Evolutionary conservation across 352 stramenopile genomes (phyloP).

Genomic region (Phytophthora tentaculata): DNA sequence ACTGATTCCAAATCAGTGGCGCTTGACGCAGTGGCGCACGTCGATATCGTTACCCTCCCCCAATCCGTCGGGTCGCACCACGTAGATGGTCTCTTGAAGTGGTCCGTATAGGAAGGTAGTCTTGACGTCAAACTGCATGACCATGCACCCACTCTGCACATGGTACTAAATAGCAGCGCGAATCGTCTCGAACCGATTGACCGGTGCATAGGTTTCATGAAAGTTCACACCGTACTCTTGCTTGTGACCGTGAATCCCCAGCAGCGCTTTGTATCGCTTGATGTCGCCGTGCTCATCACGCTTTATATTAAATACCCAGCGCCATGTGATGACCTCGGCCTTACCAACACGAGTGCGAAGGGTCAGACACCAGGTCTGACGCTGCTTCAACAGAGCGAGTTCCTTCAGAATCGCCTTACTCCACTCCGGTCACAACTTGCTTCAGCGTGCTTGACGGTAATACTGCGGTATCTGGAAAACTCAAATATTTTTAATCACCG

Average conservation of each 20-base stretch:
- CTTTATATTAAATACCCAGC: constrained; percentile 23
- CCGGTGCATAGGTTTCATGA: constrained; percentile 19
- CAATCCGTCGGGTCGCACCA: constrained; percentile 3
- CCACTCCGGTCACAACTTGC: not conserved
- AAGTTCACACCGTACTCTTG: constrained; percentile 28
- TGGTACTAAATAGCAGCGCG: constrained; percentile 19
- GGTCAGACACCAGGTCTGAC: constrained; percentile 11
- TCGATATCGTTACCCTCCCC: not conserved
- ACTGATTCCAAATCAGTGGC: constrained; percentile 14
- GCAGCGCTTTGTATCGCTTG: constrained; percentile 19
- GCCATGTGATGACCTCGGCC: constrained; percentile 8
- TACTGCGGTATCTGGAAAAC: not conserved
- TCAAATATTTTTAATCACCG: not conserved
- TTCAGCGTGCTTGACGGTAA: not conserved
- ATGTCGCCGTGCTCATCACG: constrained; percentile 12
- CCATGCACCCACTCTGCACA: constrained; percentile 2
- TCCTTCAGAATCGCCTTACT: constrained; percentile 1
- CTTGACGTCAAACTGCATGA: constrained; percentile 23
- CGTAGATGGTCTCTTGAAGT: constrained; percentile 11
- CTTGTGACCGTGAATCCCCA: constrained; percentile 27
- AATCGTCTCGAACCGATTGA: constrained; percentile 29
- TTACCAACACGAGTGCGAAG: not conserved
- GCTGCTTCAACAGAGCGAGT: not conserved
- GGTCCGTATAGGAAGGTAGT: constrained; percentile 18
- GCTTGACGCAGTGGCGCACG: constrained; percentile 5